Evolutionary conservation across 129 eudicot genomes (phyloP).

Genomic region (Helichrysum umbraculigerum): DNA sequence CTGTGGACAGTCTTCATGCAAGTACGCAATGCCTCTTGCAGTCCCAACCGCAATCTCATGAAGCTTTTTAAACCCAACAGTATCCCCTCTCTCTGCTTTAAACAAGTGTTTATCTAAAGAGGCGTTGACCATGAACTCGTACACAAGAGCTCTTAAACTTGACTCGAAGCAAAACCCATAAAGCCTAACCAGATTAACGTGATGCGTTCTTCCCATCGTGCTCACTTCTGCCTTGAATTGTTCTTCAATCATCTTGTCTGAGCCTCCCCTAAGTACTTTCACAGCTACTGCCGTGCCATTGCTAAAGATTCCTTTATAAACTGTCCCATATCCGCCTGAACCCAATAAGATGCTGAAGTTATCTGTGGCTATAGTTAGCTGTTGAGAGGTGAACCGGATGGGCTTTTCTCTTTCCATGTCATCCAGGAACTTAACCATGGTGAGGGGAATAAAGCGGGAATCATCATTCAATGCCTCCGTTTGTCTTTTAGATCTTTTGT

Average conservation of each 20-base stretch:
- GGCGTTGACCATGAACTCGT: conserved; percentile 33
- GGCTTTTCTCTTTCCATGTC: conserved; percentile 37
- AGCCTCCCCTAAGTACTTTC: not conserved
- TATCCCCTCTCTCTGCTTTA: not conserved
- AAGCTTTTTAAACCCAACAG: not conserved
- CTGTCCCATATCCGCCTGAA: conserved; percentile 33
- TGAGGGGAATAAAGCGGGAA: not conserved
- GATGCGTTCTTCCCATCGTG: conserved; percentile 25
- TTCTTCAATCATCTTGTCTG: conserved; percentile 10
- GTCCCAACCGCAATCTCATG: conserved; percentile 15
- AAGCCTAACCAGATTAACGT: conserved; percentile 17
- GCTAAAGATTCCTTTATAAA: conserved; percentile 30
- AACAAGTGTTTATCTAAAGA: conserved; percentile 14
- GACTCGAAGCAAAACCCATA: conserved; percentile 26
- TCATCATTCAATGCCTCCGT: too few species aligned
- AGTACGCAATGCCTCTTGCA: conserved; percentile 3
- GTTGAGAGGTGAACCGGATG: conserved; percentile 27
- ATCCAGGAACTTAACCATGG: conserved; percentile 22
- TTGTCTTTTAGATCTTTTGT: too few species aligned
- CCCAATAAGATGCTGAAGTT: conserved; percentile 24
- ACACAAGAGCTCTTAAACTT: conserved; percentile 17
- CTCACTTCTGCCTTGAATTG: conserved; percentile 31
- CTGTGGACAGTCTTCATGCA: conserved; percentile 32
- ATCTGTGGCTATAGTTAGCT: conserved; percentile 22
- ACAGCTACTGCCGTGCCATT: not conserved